Evolutionary conservation across 768 basidiomycete species (phyloP).

Genomic region (Xanthoconium stramineum): DNA sequence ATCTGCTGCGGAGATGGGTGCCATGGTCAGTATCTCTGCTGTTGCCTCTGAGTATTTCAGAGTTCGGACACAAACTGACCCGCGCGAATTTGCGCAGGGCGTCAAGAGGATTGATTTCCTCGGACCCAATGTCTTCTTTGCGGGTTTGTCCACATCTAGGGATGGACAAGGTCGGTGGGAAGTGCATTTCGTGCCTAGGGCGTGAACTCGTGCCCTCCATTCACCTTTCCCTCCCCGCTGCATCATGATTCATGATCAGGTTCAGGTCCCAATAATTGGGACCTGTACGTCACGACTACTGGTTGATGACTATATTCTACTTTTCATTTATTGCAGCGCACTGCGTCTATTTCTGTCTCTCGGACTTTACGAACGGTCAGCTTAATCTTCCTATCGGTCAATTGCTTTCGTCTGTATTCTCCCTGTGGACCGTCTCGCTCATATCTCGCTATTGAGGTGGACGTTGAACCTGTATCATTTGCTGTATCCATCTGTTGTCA

Average conservation of each 20-base stretch:
- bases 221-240: neutral
- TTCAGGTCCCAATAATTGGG: constrained; percentile 13
- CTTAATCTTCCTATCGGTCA: neutral
- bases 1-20: constrained; percentile 22
- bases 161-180: constrained; percentile 30
- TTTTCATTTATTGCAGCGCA: constrained; percentile 12
- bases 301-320: constrained; percentile 13
- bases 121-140: constrained; percentile 29
- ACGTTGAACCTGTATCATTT: constrained; percentile 2
- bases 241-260: constrained; percentile 11
- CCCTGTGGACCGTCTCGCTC: constrained; percentile 6
- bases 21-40: constrained; percentile 22
- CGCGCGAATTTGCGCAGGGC: constrained; percentile 37
- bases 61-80: constrained; percentile 27
- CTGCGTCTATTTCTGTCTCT: neutral
- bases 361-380: constrained; percentile 17
- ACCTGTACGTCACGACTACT: constrained; percentile 3
- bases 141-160: constrained; percentile 27
- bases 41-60: constrained; percentile 30
- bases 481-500: constrained; percentile 16
- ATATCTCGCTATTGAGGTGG: constrained; percentile 5
- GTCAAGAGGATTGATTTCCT: constrained; percentile 40
- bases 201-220: constrained; percentile 5
- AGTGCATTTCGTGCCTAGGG: constrained; percentile 21
- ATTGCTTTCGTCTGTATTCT: constrained; percentile 13